Base-by-base conservation (phyloP, 129 eudicot genomes). In the Escallonia herrerae region DNA sequence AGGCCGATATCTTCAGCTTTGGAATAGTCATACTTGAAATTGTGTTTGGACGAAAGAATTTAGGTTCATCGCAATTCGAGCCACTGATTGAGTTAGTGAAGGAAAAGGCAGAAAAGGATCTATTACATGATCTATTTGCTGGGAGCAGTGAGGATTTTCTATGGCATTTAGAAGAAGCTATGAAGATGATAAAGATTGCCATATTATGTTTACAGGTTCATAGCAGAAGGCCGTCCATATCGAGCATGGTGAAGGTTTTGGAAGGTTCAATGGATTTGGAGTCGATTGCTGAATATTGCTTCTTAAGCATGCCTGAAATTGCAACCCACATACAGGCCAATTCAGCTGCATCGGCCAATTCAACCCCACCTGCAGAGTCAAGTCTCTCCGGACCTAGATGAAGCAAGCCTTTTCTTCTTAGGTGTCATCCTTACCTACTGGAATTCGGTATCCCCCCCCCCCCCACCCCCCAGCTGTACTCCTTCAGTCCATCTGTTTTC, bases 151-250 rank as follows among this genome's bases (percentile, higher is more conserved):
- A 57, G 15, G 70, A 61, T 12, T 53, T 74, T 62, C 69, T 72
- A n/a, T 22, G 14, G 57, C 5, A 72, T 82, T 22, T 47, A 14
- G 76, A 43, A 10, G 78, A 76, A 43, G 87, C 43, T 1, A 62
- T 61, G 66, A 70, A 81, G 65, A 80, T 70, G 76, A 64, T 82
- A 62, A 62, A 71, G 64, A 33, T 85, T 57, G 77, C 83, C 39
- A 58, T 76, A 7, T 74, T 84, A 80, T 84, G 91, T 68, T 65
- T 80, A 12, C 83, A 74, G 10, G 66, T 51, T 51, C 73, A 65
- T 5, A 40, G 56, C 4, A 62, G 10, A 22, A 71, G 90, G 79
- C 86, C 90, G 2, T 47, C 70, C 33, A 84, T 84, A 82, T 74
- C 84, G 5, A 22, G 33, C 33, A 22, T 22, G 33, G 33, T 49